Evolutionary conservation across 345 rosid species (phyloP).

Genomic region (Physaria fendleri): DNA sequence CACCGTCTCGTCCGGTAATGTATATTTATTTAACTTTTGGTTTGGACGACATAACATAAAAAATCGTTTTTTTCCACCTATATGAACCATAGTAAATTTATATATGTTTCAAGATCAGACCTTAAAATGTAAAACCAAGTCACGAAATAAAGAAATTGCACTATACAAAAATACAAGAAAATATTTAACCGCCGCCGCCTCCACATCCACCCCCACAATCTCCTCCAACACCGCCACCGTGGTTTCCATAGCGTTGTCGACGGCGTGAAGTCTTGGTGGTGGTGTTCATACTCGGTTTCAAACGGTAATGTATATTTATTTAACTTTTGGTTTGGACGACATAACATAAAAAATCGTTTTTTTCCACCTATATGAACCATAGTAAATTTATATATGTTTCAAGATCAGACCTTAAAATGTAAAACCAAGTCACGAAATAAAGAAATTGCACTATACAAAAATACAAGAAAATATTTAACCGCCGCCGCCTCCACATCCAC

Average conservation of each 20-base stretch:
- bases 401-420: too few species aligned
- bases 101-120: too few species aligned
- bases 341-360: too few species aligned
- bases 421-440: neutral
- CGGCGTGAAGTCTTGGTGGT: too few species aligned
- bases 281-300: too few species aligned
- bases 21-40: too few species aligned
- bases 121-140: neutral
- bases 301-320: too few species aligned
- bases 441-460: neutral
- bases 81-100: neutral
- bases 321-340: too few species aligned
- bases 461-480: neutral
- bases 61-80: neutral
- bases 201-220: conserved; percentile 26
- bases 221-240: neutral
- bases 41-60: too few species aligned
- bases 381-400: neutral
- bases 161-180: neutral
- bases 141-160: neutral
- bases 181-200: conserved; percentile 5
- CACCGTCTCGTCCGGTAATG: too few species aligned
- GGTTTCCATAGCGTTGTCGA: neutral
- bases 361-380: neutral
- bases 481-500: conserved; percentile 21